Percentiles rank a stretch among this genome's conserved stretches.
Conservation (phyloP, 116 monocot species). For the Trichopus zeylanicus region DNA sequence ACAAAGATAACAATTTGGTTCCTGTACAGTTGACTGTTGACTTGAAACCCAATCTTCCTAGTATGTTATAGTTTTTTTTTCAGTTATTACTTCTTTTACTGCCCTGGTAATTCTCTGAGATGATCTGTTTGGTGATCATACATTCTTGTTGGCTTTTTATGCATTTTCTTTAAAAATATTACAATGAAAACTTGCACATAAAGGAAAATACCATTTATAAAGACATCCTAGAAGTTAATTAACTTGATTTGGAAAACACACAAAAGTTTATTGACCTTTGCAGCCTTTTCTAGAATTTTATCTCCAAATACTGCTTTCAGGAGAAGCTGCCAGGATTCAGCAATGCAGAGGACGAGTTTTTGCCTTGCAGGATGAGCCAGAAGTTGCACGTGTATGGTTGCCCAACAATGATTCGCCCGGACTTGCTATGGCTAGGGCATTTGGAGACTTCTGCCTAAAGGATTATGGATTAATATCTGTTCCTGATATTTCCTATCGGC, state of each 20-base stretch:
- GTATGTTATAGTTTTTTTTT: conserved; percentile 12
- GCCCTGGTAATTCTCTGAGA: not conserved
- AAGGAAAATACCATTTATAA: too few relatives aligned
- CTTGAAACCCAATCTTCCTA: conserved; percentile 65
- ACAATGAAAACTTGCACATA: too few relatives aligned
- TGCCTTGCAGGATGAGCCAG: conserved; percentile 56
- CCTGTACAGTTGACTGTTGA: conserved; percentile 67
- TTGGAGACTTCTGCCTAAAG: conserved; percentile 70
- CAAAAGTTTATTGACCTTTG: not conserved
- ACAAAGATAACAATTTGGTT: conserved; percentile 16
- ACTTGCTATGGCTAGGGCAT: conserved; percentile 64
- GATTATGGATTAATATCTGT: conserved; percentile 61
- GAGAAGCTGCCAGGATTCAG: conserved; percentile 47
- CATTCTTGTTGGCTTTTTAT: too few relatives aligned
- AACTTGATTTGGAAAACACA: too few relatives aligned
- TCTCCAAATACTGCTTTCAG: conserved; percentile 13
- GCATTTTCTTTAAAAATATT: too few relatives aligned
- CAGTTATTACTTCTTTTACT: not conserved
- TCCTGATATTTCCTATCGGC: conserved; percentile 48
- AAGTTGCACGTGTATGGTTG: conserved; percentile 57
- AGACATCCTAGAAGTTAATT: too few relatives aligned
- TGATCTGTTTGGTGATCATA: not conserved
- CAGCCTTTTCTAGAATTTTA: not conserved
- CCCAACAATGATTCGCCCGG: conserved; percentile 55
- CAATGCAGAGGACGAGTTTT: conserved; percentile 57